These are phyloP conservation scores for Wickerhamomyces alni DNA, from an alignment of 805 yeast genomes.

Conservation along the genomic window DNA sequence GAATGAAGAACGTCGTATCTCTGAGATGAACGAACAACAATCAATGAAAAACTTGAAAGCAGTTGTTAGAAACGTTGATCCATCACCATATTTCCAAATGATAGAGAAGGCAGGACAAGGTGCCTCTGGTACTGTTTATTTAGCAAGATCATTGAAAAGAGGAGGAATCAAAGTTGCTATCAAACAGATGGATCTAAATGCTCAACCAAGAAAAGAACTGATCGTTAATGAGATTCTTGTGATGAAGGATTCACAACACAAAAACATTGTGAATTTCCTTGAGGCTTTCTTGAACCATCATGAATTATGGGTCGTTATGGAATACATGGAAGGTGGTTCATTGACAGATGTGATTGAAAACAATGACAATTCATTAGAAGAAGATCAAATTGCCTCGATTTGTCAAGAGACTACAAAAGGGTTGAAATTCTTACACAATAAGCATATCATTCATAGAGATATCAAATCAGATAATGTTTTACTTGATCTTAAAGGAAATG, in stretches of 20 bases:
- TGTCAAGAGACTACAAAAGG: slow-evolving; percentile 90
- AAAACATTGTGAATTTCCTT: slow-evolving; percentile 89
- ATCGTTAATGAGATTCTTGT: slow-evolving; percentile 94
- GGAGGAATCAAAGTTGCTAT: slow-evolving; percentile 78
- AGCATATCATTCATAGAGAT: slow-evolving; percentile 92
- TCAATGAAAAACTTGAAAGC: slow-evolving; percentile 73
- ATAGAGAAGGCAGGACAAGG: slow-evolving; percentile 94
- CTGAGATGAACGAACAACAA: slow-evolving; percentile 79
- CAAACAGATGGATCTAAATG: slow-evolving; percentile 88
- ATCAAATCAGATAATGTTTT: slow-evolving; percentile 94
- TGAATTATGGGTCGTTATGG: slow-evolving; percentile 99
- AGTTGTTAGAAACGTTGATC: slow-evolving; percentile 81
- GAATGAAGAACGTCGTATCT: slow-evolving; percentile 44
- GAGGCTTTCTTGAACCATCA: slow-evolving; percentile 77
- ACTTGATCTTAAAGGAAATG: slow-evolving; percentile 73
- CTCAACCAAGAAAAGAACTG: slow-evolving; percentile 90
- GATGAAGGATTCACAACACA: slow-evolving; percentile 93
- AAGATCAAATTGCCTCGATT: slow-evolving; percentile 86
- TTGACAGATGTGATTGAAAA: slow-evolving; percentile 92
- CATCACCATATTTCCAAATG: slow-evolving; percentile 73
- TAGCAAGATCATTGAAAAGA: slow-evolving; percentile 60
- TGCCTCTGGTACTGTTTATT: slow-evolving; percentile 92
- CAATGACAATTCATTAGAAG: slow-evolving; percentile 64
- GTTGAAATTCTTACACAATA: slow-evolving; percentile 82
- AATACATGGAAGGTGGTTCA: slow-evolving; percentile 98